phyloP scores from a whole-genome alignment of 345 rosid species.

The Eutrema heterophyllum region DNA sequence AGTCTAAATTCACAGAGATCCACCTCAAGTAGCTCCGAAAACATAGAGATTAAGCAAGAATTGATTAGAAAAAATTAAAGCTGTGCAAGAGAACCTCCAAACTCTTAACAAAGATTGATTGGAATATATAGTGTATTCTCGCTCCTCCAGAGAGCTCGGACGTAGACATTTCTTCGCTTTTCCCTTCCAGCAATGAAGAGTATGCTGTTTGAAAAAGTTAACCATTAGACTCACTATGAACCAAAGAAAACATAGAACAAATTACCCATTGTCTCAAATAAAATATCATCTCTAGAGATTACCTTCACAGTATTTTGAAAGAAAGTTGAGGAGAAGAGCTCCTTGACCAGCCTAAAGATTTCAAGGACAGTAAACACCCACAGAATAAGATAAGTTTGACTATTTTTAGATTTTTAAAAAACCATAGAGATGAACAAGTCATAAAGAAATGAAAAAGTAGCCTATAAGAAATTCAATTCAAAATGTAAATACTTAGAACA shows the following conservation, averaged over 20 bases:
- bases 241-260: slow-evolving; percentile 6
- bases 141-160: slow-evolving; percentile 69
- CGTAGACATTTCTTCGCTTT: slow-evolving; percentile 55
- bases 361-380: slow-evolving; percentile 15
- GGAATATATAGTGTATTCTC: slow-evolving; percentile 57
- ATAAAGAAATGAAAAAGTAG: not conserved
- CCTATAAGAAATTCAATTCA: not conserved
- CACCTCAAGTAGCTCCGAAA: not conserved
- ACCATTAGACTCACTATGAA: slow-evolving; percentile 11
- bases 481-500: not conserved
- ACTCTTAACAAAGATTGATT: slow-evolving; percentile 61
- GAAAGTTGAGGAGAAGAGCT: slow-evolving; percentile 85
- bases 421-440: not conserved
- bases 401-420: not conserved
- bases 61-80: not conserved
- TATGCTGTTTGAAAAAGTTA: slow-evolving; percentile 36
- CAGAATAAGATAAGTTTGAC: not conserved
- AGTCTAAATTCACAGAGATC: slow-evolving; percentile 6
- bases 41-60: not conserved
- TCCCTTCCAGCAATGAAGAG: slow-evolving; percentile 60
- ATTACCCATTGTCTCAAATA: not conserved
- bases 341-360: slow-evolving; percentile 86
- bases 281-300: slow-evolving; percentile 11
- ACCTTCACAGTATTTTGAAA: slow-evolving; percentile 94
- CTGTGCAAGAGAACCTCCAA: slow-evolving; percentile 47